Percentiles rank a stretch among this genome's conserved stretches.
These are phyloP conservation scores for Yarrowia alimentaria DNA, from an alignment of 805 yeast species.

Conservation along the genomic window DNA sequence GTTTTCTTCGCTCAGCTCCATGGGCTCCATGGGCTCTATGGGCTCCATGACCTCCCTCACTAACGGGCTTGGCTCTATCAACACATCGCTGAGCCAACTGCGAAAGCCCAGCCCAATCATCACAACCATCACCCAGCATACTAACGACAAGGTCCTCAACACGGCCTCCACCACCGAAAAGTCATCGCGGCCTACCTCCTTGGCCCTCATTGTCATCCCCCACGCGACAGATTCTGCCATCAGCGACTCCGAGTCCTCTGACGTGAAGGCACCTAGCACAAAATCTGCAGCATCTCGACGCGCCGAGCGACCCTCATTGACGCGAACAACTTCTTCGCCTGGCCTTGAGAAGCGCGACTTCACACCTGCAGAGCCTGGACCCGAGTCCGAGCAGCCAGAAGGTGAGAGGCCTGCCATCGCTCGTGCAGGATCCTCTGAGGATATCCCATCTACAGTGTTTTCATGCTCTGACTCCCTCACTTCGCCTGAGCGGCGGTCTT, in stretches of 20 bases:
- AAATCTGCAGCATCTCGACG: conserved; percentile 16
- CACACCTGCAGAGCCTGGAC: background rate
- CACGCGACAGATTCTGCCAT: conserved; percentile 14
- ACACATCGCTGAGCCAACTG: conserved; percentile 6
- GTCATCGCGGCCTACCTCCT: conserved; percentile 1
- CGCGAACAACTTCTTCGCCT: conserved; percentile 20
- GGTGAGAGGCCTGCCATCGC: background rate
- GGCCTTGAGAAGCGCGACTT: conserved; percentile 20
- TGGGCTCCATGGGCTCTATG: conserved; percentile 10
- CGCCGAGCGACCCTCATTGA: conserved; percentile 23
- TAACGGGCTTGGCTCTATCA: conserved; percentile 6
- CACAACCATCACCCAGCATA: conserved; percentile 22
- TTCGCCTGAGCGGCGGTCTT: conserved; percentile 22
- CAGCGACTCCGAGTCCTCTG: conserved; percentile 9
- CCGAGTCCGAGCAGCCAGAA: background rate
- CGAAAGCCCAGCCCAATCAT: background rate
- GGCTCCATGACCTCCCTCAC: conserved; percentile 4
- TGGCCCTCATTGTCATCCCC: conserved; percentile 1
- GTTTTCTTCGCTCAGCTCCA: background rate
- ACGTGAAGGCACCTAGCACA: background rate
- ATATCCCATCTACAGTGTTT: conserved; percentile 22
- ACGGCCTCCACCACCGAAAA: background rate
- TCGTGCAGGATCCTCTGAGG: conserved; percentile 21
- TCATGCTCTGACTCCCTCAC: conserved; percentile 11
- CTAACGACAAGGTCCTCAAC: conserved; percentile 21